These are phyloP conservation scores for Monilinia fructicola DNA, from an alignment of 2,329 filamentous ascomycete genomes.

Conservation along the genomic window DNA sequence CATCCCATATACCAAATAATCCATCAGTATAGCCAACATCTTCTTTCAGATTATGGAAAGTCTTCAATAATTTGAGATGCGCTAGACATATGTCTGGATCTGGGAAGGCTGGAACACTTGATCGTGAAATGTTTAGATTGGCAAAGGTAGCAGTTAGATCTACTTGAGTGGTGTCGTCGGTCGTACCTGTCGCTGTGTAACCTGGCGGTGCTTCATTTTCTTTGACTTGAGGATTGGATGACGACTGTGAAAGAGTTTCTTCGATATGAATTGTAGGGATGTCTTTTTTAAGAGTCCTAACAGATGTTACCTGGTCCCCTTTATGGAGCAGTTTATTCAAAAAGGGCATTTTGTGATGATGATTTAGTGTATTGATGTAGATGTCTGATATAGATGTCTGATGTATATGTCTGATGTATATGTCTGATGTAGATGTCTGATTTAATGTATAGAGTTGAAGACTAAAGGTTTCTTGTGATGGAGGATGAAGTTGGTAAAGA, in stretches of 20 bases:
- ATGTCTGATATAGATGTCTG: too few relatives aligned
- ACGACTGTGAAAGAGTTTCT: not conserved
- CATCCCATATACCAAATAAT: slow-evolving; percentile 62
- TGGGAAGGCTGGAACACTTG: slow-evolving; percentile 39
- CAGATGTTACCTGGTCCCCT: not conserved
- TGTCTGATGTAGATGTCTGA: too few relatives aligned
- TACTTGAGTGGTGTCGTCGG: slow-evolving; percentile 19
- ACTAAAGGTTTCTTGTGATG: not conserved
- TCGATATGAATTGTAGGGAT: not conserved
- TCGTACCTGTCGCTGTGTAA: slow-evolving; percentile 29
- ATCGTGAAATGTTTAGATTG: slow-evolving; percentile 42
- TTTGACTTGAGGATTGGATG: not conserved
- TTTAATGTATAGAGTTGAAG: too few relatives aligned
- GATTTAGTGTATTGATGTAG: not conserved
- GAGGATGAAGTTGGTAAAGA: not conserved
- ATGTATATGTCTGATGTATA: too few relatives aligned
- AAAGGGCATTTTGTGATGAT: not conserved
- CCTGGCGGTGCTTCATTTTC: slow-evolving; percentile 27
- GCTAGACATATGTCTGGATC: slow-evolving; percentile 61
- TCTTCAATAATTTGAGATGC: slow-evolving; percentile 71
- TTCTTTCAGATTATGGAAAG: slow-evolving; percentile 66
- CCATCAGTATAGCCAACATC: slow-evolving; percentile 65
- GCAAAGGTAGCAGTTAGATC: slow-evolving; percentile 42
- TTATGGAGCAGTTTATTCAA: slow-evolving; percentile 1
- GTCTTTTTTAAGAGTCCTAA: not conserved